A percentile compares a stretch with the other conserved stretches of the same genome.
These are phyloP conservation scores for Steccherinum ochraceum DNA, from an alignment of 768 basidiomycete genomes.

Conservation along the genomic window DNA sequence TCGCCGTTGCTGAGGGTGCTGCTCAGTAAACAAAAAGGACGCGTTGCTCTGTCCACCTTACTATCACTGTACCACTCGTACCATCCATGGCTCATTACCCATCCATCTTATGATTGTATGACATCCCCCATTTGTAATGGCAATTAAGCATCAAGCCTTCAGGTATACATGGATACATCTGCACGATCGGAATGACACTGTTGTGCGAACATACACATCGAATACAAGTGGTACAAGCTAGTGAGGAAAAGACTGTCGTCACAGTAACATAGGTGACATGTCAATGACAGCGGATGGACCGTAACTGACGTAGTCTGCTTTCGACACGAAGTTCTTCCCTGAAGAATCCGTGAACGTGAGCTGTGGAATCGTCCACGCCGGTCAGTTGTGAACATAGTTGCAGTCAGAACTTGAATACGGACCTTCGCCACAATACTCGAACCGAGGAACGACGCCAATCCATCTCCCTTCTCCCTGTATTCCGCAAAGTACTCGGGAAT, in stretches of 20 bases:
- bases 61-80: conserved; percentile 8
- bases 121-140: conserved; percentile 2
- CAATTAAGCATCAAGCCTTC: conserved; percentile 1
- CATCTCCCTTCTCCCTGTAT: conserved; percentile 81
- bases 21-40: conserved; percentile 40
- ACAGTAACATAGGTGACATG: conserved; percentile 69
- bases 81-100: conserved; percentile 11
- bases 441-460: conserved; percentile 75
- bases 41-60: conserved; percentile 3
- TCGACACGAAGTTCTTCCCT: conserved; percentile 69
- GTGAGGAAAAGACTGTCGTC: too few relatives aligned
- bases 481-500: conserved; percentile 91
- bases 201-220: too few relatives aligned
- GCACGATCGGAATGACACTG: too few relatives aligned
- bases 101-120: conserved; percentile 10
- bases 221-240: too few relatives aligned
- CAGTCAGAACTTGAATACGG: conserved; percentile 2
- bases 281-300: conserved; percentile 75
- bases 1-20: conserved; percentile 74
- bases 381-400: background rate
- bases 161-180: background rate
- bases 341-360: conserved; percentile 67
- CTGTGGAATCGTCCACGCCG: conserved; percentile 29
- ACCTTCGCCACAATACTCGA: conserved; percentile 85
- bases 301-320: conserved; percentile 65